Base-by-base conservation (phyloP, 1,284 basidiomycete species). In the Irpex rosettiformis region DNA sequence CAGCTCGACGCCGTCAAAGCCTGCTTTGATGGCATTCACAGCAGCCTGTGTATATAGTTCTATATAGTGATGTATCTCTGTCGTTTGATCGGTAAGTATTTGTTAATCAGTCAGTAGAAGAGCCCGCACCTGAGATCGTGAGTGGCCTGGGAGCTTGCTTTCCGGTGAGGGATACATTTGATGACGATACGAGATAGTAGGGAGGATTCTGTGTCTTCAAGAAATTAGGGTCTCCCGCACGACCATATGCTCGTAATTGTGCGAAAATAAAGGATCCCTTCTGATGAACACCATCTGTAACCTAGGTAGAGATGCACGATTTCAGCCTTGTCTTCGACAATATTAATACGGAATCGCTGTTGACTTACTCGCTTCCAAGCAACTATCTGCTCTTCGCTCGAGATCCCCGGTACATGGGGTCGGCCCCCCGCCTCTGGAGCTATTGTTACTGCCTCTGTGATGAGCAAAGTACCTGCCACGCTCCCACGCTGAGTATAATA, bases 401-500 rank as follows among this genome's bases (percentile, higher is more conserved):
- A 81, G 52, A 80, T 76, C 8, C 75, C 74, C 0, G 78, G 79
- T 0, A 69, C 68, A 52, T 75, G 63, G 3, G 61, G 51, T 45
- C 66, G 66, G 10, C 76, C 77, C 5, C 70, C 73, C 0, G 73
- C 76, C 43, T 71, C 66, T 16, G 67, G 58, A 18, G 70, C 69
- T 45, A 81, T 74, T 54, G 76, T 66, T 0, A 75, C 77, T 0
- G 67, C 78, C 62, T 82, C 80, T 2, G 76, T 70, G 51, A 82
- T 77, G 18, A 82, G 64, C 3, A 82, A 66, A 0, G 75, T 75
- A 0, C 79, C 79, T 0, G 75, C 72, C 1, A 61, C 62, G 25
- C 64, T 67, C 2, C 73, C 75, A 6, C 79, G 70, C 59, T 81
- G 80, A 0, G 66, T 61, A 63, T 81, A 82, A 63, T 82, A 80